Evolutionary conservation across 257 asterid species (phyloP).

Genomic region (Henckelia pumila): DNA sequence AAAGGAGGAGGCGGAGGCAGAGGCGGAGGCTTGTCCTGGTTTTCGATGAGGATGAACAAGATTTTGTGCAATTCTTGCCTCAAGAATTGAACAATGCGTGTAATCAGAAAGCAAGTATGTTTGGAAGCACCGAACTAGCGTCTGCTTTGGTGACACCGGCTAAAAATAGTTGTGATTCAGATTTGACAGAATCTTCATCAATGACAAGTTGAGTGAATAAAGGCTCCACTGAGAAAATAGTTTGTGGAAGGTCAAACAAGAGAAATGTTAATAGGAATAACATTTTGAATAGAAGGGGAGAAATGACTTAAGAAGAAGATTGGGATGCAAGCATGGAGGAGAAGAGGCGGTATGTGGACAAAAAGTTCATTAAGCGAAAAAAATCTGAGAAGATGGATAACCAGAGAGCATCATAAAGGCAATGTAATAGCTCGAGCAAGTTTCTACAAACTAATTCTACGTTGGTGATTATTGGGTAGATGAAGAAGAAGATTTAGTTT

Average conservation of each 20-base stretch:
- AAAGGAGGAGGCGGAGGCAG: too few relatives aligned
- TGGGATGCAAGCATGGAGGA: slow-evolving; percentile 43
- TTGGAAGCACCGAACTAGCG: slow-evolving; percentile 19
- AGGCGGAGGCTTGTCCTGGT: slow-evolving; percentile 44
- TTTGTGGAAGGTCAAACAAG: slow-evolving; percentile 24
- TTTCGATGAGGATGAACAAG: slow-evolving; percentile 44
- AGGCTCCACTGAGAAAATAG: slow-evolving; percentile 24
- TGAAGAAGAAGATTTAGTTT: slow-evolving; percentile 49
- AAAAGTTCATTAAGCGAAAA: slow-evolving; percentile 24
- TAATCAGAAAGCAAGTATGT: slow-evolving; percentile 15
- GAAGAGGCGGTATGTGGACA: slow-evolving; percentile 24
- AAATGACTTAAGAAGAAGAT: slow-evolving; percentile 46
- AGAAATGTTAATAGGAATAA: slow-evolving; percentile 21
- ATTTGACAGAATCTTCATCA: slow-evolving; percentile 13
- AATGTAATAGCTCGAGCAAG: slow-evolving; percentile 39
- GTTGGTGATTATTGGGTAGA: slow-evolving; percentile 48
- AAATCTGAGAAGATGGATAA: slow-evolving; percentile 24
- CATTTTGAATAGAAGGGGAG: slow-evolving; percentile 21
- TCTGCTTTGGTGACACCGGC: too few relatives aligned
- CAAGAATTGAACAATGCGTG: slow-evolving; percentile 20
- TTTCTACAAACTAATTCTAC: slow-evolving; percentile 30
- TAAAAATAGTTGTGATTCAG: too few relatives aligned
- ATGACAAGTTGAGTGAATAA: slow-evolving; percentile 20
- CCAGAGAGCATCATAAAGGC: slow-evolving; percentile 41
- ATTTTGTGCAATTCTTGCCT: slow-evolving; percentile 16